Conservation (phyloP, 257 asterid species). For the Handroanthus guayacan region DNA sequence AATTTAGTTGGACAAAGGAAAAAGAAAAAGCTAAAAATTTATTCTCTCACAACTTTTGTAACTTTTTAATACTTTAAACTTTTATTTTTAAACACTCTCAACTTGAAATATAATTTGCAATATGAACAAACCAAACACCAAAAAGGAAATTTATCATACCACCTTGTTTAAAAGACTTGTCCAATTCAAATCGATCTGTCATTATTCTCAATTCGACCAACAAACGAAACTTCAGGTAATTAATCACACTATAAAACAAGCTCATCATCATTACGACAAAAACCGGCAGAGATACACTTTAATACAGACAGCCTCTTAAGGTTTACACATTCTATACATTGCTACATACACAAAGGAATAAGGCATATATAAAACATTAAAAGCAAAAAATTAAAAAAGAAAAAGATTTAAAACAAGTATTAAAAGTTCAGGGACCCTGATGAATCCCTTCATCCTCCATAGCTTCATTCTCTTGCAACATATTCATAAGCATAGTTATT, state of each 20-base stretch:
- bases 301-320: background rate
- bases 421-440: slow-evolving; percentile 42
- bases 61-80: too few relatives aligned
- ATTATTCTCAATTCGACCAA: too few relatives aligned
- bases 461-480: slow-evolving; percentile 81
- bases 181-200: too few relatives aligned
- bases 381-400: too few relatives aligned
- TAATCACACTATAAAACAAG: background rate
- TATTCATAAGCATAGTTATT: slow-evolving; percentile 82
- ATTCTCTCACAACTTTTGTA: too few relatives aligned
- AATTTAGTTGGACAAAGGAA: too few relatives aligned
- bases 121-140: too few relatives aligned
- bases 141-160: too few relatives aligned
- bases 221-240: background rate
- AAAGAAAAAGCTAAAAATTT: too few relatives aligned
- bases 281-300: background rate
- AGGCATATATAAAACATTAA: background rate
- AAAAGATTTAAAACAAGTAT: background rate
- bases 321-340: slow-evolving; percentile 16
- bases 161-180: too few relatives aligned
- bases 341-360: slow-evolving; percentile 45
- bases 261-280: slow-evolving; percentile 12
- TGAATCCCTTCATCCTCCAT: slow-evolving; percentile 57
- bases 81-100: too few relatives aligned
- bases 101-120: too few relatives aligned